A percentile compares a stretch with the other conserved stretches of the same genome.
Evolutionary conservation across 768 basidiomycete species (phyloP).

Genomic region (Calvatia gigantea): DNA sequence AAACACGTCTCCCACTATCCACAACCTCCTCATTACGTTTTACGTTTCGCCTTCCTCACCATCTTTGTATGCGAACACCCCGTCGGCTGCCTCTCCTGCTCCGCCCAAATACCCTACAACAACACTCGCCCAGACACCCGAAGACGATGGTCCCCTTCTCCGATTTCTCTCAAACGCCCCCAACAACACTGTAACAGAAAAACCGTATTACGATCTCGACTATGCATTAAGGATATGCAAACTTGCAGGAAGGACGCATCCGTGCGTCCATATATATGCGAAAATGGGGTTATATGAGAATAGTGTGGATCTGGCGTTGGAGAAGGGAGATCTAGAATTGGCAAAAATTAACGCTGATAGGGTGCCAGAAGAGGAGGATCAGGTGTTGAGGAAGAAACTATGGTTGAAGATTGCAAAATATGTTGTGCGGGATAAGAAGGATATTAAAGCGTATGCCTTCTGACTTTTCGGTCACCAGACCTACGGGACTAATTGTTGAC

Average conservation of each 20-base stretch:
- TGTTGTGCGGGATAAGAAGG: slow-evolving; percentile 96
- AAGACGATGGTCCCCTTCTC: slow-evolving; percentile 73
- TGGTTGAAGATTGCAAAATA: slow-evolving; percentile 99
- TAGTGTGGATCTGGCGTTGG: slow-evolving; percentile 90
- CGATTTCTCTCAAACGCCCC: slow-evolving; percentile 84
- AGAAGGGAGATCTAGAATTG: slow-evolving; percentile 92
- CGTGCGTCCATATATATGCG: slow-evolving; percentile 95
- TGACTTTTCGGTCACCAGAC: too few species aligned
- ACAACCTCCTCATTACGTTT: slow-evolving; percentile 93
- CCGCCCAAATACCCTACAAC: slow-evolving; percentile 48
- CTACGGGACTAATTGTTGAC: slow-evolving; percentile 1
- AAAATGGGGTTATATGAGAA: slow-evolving; percentile 98
- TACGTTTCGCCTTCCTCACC: slow-evolving; percentile 63
- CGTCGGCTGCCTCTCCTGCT: slow-evolving; percentile 65
- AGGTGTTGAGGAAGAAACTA: slow-evolving; percentile 81
- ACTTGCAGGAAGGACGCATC: slow-evolving; percentile 70
- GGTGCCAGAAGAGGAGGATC: slow-evolving; percentile 76
- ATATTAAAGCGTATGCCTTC: slow-evolving; percentile 87
- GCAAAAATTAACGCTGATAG: slow-evolving; percentile 95
- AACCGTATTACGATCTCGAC: slow-evolving; percentile 95
- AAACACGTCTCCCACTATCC: slow-evolving; percentile 81
- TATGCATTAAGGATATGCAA: slow-evolving; percentile 94
- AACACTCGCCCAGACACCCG: slow-evolving; percentile 23
- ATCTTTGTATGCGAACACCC: slow-evolving; percentile 60
- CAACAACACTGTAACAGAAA: slow-evolving; percentile 73